A percentile compares a stretch with the other conserved stretches of the same genome.
These are phyloP conservation scores for Austroboletus niveus DNA, from an alignment of 1,284 basidiomycete genomes.

Conservation along the genomic window DNA sequence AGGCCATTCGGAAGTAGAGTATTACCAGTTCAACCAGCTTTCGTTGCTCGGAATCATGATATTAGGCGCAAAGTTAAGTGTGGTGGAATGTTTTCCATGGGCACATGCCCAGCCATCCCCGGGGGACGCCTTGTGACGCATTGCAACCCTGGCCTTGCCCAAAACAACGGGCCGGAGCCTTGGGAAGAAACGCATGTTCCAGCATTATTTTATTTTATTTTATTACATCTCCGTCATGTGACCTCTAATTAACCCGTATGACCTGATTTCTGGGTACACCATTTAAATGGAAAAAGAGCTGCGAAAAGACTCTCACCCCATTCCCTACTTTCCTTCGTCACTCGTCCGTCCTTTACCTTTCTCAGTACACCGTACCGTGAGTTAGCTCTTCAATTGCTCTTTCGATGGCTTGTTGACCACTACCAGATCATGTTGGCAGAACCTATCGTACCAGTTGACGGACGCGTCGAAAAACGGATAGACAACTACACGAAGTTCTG, in stretches of 20 bases:
- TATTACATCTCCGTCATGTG: neutral
- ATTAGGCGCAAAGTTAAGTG: too few relatives aligned
- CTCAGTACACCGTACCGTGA: neutral
- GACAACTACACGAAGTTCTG: slow-evolving; percentile 94
- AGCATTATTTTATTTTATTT: neutral
- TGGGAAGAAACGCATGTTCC: too few relatives aligned
- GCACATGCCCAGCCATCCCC: too few relatives aligned
- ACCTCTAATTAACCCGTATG: neutral
- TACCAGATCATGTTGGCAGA: slow-evolving; percentile 7
- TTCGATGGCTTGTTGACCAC: neutral
- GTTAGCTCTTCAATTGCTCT: neutral
- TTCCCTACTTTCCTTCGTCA: neutral
- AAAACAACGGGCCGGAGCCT: too few relatives aligned
- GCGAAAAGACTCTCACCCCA: neutral
- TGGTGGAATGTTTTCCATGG: too few relatives aligned
- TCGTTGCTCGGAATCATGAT: too few relatives aligned
- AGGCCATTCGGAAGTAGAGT: too few relatives aligned
- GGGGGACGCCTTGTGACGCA: too few relatives aligned
- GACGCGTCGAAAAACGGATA: slow-evolving; percentile 81
- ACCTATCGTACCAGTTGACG: slow-evolving; percentile 46
- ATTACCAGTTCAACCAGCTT: too few relatives aligned
- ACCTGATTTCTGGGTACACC: slow-evolving; percentile 17
- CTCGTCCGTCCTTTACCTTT: neutral
- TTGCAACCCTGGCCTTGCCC: neutral
- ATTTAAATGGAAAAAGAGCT: slow-evolving; percentile 10